Base-by-base conservation (phyloP, 257 asterid genomes). In the Rehmannia glutinosa region DNA sequence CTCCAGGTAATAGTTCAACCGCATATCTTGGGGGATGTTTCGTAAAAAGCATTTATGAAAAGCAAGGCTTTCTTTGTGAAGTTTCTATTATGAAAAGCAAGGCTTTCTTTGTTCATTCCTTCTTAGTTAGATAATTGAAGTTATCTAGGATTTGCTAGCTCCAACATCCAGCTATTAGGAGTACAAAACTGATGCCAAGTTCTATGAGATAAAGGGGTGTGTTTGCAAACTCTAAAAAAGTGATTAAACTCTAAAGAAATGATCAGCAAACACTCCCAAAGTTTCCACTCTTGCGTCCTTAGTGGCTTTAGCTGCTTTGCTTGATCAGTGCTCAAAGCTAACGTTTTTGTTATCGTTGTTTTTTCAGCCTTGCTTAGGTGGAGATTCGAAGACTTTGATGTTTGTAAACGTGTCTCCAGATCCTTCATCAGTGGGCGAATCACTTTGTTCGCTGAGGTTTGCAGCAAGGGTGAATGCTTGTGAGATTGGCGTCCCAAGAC, bases 381-480 rank as follows among this genome's bases (percentile, higher is more conserved):
- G 98, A 54, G 98, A 95, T 54, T 91, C 99, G 0, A 95, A 95
- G 84, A 91, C 95, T 0, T 39, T 95, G 81, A 95, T 95, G 98
- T 89, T 95, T 56, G 99, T 91, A 25, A 95, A 95, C 46, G 71
- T 95, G 30, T 83, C 99, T 1, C 99, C 98, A 0, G 99, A 91
- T 20, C 87, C 92, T 3, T 65, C 96, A 17, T 95, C 99, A 0
- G 74, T 75, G 2, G 94, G 97, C 42, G 99, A 95, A 80, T 85
- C 98, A 19, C 95, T 95, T 61, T 89, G 99, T 71, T 95, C 99
- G 15, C 96, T 95, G 4, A 80, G 98, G 19, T 91, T 95, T 56
- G 99, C 99, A 13, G 96, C 98, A 38, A 75, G 96, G 38, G 98
- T 95, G 9, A 95, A 95, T 52, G 84, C 97, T 2, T 95, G 99